These are phyloP conservation scores for Ascochyta koolunga DNA, from an alignment of 2,329 filamentous ascomycete genomes.

Conservation along the genomic window DNA sequence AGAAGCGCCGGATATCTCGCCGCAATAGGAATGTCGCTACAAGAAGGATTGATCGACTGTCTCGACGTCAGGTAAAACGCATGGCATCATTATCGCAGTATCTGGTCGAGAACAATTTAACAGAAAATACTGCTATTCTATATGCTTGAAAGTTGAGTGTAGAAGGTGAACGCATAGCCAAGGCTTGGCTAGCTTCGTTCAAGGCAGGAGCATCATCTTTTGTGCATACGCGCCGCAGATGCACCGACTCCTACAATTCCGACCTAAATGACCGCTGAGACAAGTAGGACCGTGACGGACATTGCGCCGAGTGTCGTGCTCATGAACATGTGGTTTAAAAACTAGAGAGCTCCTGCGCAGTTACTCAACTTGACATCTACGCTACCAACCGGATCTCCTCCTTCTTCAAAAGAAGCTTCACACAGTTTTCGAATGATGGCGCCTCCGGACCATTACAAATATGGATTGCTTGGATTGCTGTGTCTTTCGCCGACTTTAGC, in stretches of 20 bases:
- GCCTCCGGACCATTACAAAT: constrained; percentile 1
- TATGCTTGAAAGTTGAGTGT: neutral
- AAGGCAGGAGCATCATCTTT: neutral
- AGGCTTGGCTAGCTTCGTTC: constrained; percentile 1
- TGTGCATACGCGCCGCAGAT: neutral
- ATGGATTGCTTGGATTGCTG: constrained; percentile 1
- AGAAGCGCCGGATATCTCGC: neutral
- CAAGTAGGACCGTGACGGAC: neutral
- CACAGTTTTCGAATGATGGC: neutral
- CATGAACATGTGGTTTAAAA: neutral
- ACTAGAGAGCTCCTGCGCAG: neutral
- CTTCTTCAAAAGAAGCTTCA: no score
- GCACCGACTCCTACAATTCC: neutral
- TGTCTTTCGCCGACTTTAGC: constrained; percentile 5
- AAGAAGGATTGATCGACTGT: neutral
- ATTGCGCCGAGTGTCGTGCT: neutral
- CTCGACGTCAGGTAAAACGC: neutral
- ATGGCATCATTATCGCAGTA: neutral
- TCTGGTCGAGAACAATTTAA: neutral
- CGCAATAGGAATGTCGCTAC: constrained; percentile 7
- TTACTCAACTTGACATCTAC: neutral
- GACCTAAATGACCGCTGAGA: no score
- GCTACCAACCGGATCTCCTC: no score
- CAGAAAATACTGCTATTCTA: neutral
- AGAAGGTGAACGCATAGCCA: neutral